Conservation (phyloP, 768 basidiomycete species). For the Sporobolomyces pararoseus region DNA sequence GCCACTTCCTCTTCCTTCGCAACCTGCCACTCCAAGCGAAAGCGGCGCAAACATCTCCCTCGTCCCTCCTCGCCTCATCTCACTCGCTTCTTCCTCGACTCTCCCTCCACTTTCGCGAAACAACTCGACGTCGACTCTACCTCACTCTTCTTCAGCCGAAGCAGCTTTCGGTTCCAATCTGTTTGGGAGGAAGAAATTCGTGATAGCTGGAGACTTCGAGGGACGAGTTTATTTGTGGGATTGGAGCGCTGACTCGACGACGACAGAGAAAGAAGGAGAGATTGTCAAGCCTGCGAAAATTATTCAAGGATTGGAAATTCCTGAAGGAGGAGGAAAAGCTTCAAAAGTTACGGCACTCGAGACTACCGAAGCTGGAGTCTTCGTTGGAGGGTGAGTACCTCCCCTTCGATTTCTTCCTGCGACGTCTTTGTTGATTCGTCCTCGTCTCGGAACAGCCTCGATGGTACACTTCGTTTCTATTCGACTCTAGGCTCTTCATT, state of each 20-base stretch:
- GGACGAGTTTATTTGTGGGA: constrained; percentile 37
- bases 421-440: too few relatives aligned
- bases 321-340: constrained; percentile 18
- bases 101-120: neutral
- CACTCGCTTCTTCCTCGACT: neutral
- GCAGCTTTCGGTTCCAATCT: neutral
- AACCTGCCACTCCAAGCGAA: constrained; percentile 10
- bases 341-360: constrained; percentile 35
- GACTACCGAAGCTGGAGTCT: constrained; percentile 12
- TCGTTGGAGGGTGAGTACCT: constrained; percentile 33
- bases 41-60: neutral
- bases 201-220: constrained; percentile 14
- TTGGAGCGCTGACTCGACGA: constrained; percentile 21
- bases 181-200: constrained; percentile 33
- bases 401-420: too few relatives aligned
- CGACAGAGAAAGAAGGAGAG: neutral
- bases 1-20: neutral
- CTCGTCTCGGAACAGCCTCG: constrained; percentile 11
- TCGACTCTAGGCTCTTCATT: constrained; percentile 17
- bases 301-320: constrained; percentile 19
- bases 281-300: constrained; percentile 10
- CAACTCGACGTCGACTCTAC: neutral
- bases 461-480: constrained; percentile 36
- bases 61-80: neutral
- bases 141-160: neutral